phyloP scores from a whole-genome alignment of 495 filamentous ascomycete genomes.

The Staphylotrichum longicolle region DNA sequence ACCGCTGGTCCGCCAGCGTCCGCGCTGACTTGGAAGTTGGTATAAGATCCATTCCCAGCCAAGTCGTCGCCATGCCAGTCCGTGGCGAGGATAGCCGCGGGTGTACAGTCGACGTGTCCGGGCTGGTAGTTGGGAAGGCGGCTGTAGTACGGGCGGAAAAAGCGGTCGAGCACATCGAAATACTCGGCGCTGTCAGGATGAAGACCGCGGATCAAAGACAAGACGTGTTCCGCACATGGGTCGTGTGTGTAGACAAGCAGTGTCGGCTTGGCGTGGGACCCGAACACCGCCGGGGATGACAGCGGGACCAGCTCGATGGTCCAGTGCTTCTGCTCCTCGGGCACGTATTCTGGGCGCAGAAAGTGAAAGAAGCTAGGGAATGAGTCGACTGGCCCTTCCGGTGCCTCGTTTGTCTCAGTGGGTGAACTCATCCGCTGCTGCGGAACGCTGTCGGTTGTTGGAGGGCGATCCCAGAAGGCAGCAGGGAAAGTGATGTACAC shows the following conservation, averaged over 20 bases:
- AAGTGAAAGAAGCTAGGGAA: not conserved
- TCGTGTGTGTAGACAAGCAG: constrained; percentile 42
- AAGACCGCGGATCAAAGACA: constrained; percentile 16
- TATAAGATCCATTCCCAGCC: constrained; percentile 67
- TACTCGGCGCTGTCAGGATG: constrained; percentile 14
- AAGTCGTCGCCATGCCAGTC: constrained; percentile 66
- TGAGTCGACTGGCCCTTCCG: too few relatives aligned
- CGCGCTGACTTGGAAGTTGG: constrained; percentile 68
- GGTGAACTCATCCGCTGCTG: too few relatives aligned
- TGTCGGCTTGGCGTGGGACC: not conserved
- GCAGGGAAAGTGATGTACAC: too few relatives aligned
- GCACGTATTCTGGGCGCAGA: not conserved
- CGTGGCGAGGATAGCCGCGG: constrained; percentile 56
- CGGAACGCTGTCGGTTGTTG: too few relatives aligned
- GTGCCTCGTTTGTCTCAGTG: too few relatives aligned
- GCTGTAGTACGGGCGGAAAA: constrained; percentile 63
- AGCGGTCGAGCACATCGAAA: constrained; percentile 31
- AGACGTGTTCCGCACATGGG: constrained; percentile 33
- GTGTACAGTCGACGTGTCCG: constrained; percentile 48
- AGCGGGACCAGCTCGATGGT: constrained; percentile 44
- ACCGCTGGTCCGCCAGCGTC: constrained; percentile 23
- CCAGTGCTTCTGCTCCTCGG: not conserved
- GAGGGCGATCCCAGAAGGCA: too few relatives aligned
- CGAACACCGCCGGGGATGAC: not conserved
- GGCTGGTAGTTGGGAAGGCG: constrained; percentile 55